These are phyloP conservation scores for Termitomyces titanicus DNA, from an alignment of 768 basidiomycete genomes.

Conservation along the genomic window DNA sequence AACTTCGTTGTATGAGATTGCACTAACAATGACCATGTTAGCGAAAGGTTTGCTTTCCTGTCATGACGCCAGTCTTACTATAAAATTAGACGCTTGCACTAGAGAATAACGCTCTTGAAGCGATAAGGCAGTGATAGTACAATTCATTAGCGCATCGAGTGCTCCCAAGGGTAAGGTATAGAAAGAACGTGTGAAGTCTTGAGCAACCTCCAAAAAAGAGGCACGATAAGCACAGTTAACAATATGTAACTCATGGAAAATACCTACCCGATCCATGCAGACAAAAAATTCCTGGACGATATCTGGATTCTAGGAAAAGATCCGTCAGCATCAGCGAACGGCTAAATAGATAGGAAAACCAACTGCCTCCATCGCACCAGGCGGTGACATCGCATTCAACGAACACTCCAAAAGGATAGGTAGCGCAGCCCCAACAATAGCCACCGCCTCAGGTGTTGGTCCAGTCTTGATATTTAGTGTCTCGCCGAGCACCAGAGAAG, in stretches of 20 bases:
- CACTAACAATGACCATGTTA: slow-evolving; percentile 35
- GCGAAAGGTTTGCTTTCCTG: neutral
- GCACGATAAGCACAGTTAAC: neutral
- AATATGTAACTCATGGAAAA: neutral
- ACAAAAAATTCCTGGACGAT: slow-evolving; percentile 87
- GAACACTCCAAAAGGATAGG: slow-evolving; percentile 58
- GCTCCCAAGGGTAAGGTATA: slow-evolving; percentile 54
- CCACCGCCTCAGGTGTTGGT: slow-evolving; percentile 52
- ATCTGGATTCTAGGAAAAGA: slow-evolving; percentile 71
- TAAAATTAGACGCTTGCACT: slow-evolving; percentile 75
- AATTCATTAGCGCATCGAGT: slow-evolving; percentile 62
- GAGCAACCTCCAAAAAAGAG: slow-evolving; percentile 28
- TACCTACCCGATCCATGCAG: slow-evolving; percentile 70
- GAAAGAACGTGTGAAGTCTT: slow-evolving; percentile 53
- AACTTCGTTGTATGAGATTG: slow-evolving; percentile 63
- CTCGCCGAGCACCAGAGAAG: slow-evolving; percentile 27
- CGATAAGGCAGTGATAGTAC: slow-evolving; percentile 57
- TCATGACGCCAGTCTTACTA: slow-evolving; percentile 44
- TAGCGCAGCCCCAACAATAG: slow-evolving; percentile 51
- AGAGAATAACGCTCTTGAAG: slow-evolving; percentile 80
- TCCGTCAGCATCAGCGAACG: neutral
- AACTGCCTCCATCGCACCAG: slow-evolving; percentile 70
- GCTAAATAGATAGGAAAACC: slow-evolving; percentile 19
- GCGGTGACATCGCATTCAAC: slow-evolving; percentile 46
- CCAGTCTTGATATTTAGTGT: slow-evolving; percentile 35